A percentile compares a stretch with the other conserved stretches of the same genome.
Evolutionary conservation across 2,329 filamentous ascomycete species (phyloP).

Genomic region (Fusarium aywerte): DNA sequence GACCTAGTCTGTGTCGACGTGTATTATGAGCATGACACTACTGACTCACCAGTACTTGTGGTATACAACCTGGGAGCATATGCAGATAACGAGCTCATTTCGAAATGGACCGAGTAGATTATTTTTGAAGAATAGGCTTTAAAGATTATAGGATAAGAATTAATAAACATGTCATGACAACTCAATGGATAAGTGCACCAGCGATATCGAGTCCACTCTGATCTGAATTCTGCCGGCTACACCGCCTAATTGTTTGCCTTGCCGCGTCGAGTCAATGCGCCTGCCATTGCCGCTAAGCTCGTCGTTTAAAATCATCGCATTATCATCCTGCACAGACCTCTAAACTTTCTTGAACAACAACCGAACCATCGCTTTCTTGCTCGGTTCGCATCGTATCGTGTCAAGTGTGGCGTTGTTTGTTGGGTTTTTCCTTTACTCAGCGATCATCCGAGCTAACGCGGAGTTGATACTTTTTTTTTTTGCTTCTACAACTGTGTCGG

Average conservation of each 20-base stretch:
- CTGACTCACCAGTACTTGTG: neutral
- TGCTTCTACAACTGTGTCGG: conserved; percentile 12
- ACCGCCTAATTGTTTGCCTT: conserved; percentile 47
- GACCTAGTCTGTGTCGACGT: neutral
- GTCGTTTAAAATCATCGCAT: conserved; percentile 6
- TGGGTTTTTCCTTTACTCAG: conserved; percentile 10
- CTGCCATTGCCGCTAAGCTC: neutral
- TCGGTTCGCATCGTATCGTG: conserved; percentile 12
- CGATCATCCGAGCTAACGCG: conserved; percentile 18
- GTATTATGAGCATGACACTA: neutral
- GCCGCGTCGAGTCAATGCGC: conserved; percentile 19
- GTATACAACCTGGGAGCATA: neutral
- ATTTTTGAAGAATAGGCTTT: too few relatives aligned
- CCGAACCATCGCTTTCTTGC: conserved; percentile 13
- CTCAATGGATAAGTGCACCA: too few relatives aligned
- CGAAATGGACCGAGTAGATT: neutral
- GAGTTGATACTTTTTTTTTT: conserved; percentile 17
- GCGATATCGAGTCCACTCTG: conserved; percentile 2
- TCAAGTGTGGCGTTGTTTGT: conserved; percentile 25
- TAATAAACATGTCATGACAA: neutral
- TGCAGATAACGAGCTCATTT: neutral
- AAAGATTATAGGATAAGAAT: neutral
- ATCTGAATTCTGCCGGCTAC: conserved; percentile 27
- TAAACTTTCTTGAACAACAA: conserved; percentile 32
- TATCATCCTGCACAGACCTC: conserved; percentile 30